These are phyloP conservation scores for Prunus davidiana DNA, from an alignment of 306 rosid genomes.

Conservation along the genomic window DNA sequence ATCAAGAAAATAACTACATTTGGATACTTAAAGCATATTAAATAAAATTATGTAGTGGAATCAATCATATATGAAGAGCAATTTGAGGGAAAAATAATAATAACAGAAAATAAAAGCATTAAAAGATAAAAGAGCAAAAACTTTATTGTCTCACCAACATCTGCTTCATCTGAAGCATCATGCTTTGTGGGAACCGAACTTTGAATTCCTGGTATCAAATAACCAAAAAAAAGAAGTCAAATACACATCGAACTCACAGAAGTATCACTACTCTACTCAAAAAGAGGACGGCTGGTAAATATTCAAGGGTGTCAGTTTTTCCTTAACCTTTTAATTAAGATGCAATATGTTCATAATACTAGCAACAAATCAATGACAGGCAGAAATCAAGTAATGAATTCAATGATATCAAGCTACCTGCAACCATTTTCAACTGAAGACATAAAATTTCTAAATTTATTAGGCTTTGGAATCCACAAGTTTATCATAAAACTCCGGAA, in stretches of 20 bases:
- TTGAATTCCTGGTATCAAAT: constrained; percentile 53
- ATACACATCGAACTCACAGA: neutral
- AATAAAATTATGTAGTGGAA: neutral
- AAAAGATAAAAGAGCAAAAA: constrained; percentile 11
- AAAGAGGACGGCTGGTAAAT: constrained; percentile 8
- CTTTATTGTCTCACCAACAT: constrained; percentile 59
- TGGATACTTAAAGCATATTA: constrained; percentile 6
- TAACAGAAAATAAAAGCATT: neutral
- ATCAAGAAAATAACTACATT: neutral
- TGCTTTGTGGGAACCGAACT: constrained; percentile 42
- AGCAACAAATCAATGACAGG: neutral
- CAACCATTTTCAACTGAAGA: neutral
- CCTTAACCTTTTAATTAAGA: neutral
- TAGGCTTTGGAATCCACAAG: neutral
- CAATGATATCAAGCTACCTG: neutral
- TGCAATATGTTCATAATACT: neutral
- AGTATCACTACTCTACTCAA: neutral
- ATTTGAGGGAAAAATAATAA: neutral
- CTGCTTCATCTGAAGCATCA: constrained; percentile 48
- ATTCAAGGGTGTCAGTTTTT: constrained; percentile 3
- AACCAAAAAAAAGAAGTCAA: constrained; percentile 11
- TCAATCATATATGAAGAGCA: neutral
- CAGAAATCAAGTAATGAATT: neutral
- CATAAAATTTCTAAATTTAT: neutral
- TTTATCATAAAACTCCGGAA: neutral